Evolutionary conservation across 2,329 filamentous ascomycete genomes (phyloP), one percentile per base, ranked within the genome.

Genomic region (Aschersonia sp.): DNA sequence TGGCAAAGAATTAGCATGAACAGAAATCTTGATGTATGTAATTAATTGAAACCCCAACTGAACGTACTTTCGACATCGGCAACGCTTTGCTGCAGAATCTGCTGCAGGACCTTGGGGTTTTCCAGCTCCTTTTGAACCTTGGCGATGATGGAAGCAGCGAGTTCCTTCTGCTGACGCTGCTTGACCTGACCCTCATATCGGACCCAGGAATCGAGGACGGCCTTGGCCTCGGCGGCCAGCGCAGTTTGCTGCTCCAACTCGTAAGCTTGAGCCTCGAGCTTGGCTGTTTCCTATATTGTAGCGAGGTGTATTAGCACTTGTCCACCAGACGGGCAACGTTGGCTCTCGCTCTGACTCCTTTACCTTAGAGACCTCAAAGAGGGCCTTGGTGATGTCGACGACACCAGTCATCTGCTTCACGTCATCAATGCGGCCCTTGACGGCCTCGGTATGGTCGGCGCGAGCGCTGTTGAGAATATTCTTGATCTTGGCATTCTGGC

Each of bases 121-220:
- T 95, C 87, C 50, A 98, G 81, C 78, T 97, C 90, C 81, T 97
- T 97, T 71, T 86, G 83, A 65, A 97, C 92, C 81, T 95, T 98
- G 76, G 84, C 81, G 62, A 98, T 97, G 69, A 98, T 76, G 68
- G 73, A 80, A 65, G 94, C 82, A 55, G 92, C 87, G 56, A 98
- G 81, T 78, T 98, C 92, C 71, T 78, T 83, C 79, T 98, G 92
- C 77, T 98, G 88, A 68, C 92, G 84, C 76, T 90, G 84, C 85
- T 97, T 98, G 64, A 98, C 89, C 77, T 97, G 92, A 60, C 85
- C 75, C 76, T 98, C 92, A 71, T 98, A 98, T 66, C 92, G 85
- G 55, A 97, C 89, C 94, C 92, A 98, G 49, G 88, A 95, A 68
- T 98, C 92, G 55, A 98, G 82, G 50, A 97, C 92, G 52, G 77